Evolutionary conservation across 768 basidiomycete species (phyloP), one percentile per base, ranked within the genome.

Genomic region (Trametopsis cervina): DNA sequence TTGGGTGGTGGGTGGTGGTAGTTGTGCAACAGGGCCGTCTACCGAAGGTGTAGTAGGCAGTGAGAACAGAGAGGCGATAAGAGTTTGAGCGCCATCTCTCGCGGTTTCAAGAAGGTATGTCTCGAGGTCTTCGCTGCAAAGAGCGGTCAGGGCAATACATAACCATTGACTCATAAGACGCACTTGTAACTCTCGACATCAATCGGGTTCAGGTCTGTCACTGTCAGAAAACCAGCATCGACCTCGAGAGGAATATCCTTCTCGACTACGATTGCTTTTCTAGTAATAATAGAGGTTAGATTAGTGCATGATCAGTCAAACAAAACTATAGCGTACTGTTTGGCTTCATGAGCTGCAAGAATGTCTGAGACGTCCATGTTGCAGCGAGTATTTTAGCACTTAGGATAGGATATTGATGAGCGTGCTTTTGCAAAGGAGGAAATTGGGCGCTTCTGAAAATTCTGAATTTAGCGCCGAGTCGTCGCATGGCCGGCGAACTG

Each of bases 181-280:
- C 52, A 93, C 92, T 74, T 68, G 75, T 98, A 96, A 57, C 72
- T 78, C 48, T 90, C 88, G 41, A 77, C 75, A 64, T 97, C 92
- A 54, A 92, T 80, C 11, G 87, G 80, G 63, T 91, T 94, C 18
- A 76, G 75, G 69, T 99, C 95, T 40, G 89, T 89, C 1, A 89
- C 90, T 4, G 86, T 77, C 17, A 99, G 73, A 36, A 86, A 75
- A 3, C 89, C 94, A 4, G 84, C 60, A 67, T 99, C 96, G 50
- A 91, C 71, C 37, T 84, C 80, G 52, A 90, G 76, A 5, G 86
- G 80, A 7, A 77, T 81, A 44, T 89, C 87, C 63, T 88, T 91
- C 62, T 89, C 83, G 47, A 89, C 82, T 26, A 69, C 65, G 29
- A 78, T 70, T 25, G 81, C 76, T 67, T 82, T 80, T 62, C 87